Base-by-base conservation (phyloP, 2,329 filamentous ascomycete species). In the Plectosphaerella plurivora region DNA sequence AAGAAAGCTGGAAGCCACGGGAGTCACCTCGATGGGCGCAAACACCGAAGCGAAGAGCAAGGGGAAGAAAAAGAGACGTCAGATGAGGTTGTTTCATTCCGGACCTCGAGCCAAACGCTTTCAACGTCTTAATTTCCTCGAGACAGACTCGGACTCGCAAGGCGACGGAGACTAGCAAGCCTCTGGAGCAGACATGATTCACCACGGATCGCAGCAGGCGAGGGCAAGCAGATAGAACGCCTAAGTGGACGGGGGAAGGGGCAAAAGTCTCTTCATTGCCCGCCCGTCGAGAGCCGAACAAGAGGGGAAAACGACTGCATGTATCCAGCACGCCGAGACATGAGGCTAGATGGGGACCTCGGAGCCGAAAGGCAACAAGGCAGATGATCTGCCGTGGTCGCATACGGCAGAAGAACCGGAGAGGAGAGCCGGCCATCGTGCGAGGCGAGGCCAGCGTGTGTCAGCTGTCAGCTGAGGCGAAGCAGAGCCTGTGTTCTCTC, bases 341-440 rank as follows among this genome's bases (percentile, higher is more conserved):
- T 39, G n/a, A 25, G 22, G 46, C 50, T 44, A 12, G 33, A 45
- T 18, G 41, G 53, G 50, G 53, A 46, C 51, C 51, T 47, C 48
- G 46, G 52, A 56, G 46, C 24, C 37, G 48, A 54, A 44, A 37
- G 52, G 46, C 44, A 51, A 55, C 47, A 42, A 50, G 11, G 51
- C 36, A 54, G 63, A 59, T 63, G 58, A 68, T 64, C 54, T 64
- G 66, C 54, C 61, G 55, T 61, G 49, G 69, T 70, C 50, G 48
- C 61, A 70, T 68, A 56, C 50, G 48, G 50, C 55, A 52, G 60
- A 60, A 59, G 59, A 57, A 62, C 62, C 22, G 55, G 58, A 56
- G 58, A 57, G 63, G 68, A 68, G 70, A 22, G 15, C 20, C 64
- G 68, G 69, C 61, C 66, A 66, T 57, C 61, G 72, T 73, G 65